Evolutionary conservation across 2,329 filamentous ascomycete genomes (phyloP).

Genomic region (Cadophora luteo-olivacea): DNA sequence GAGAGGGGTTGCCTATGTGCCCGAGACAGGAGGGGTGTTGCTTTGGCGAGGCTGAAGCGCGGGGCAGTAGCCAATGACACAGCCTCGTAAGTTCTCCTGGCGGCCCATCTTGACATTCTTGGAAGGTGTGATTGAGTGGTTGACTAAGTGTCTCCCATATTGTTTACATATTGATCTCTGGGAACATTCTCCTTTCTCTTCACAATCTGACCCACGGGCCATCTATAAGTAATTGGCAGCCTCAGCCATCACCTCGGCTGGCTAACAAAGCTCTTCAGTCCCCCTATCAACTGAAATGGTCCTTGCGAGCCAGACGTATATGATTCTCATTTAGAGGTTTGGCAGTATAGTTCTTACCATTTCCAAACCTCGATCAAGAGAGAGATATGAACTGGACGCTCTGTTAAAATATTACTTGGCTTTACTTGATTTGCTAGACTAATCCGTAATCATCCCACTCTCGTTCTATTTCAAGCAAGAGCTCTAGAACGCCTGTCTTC

Average conservation of each 20-base stretch:
- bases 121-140: not conserved
- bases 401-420: not conserved
- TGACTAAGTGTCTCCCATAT: not conserved
- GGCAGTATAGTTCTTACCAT: not conserved
- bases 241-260: constrained; percentile 13
- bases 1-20: constrained; percentile 4
- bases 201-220: constrained; percentile 7
- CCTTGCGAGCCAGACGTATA: not conserved
- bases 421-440: not conserved
- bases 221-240: not conserved
- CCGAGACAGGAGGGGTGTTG: constrained; percentile 1
- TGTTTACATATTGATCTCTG: not conserved
- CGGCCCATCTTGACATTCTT: constrained; percentile 28
- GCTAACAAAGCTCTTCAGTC: not conserved
- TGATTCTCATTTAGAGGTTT: not conserved
- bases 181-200: not conserved
- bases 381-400: not conserved
- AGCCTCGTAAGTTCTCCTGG: constrained; percentile 13
- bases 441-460: not conserved
- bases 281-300: not conserved
- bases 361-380: not conserved
- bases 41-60: constrained; percentile 29
- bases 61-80: constrained; percentile 12
- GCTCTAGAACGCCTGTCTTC: not conserved
- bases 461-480: not conserved